phyloP scores from a whole-genome alignment of 163 green algal species.

The Volvox carteri region DNA sequence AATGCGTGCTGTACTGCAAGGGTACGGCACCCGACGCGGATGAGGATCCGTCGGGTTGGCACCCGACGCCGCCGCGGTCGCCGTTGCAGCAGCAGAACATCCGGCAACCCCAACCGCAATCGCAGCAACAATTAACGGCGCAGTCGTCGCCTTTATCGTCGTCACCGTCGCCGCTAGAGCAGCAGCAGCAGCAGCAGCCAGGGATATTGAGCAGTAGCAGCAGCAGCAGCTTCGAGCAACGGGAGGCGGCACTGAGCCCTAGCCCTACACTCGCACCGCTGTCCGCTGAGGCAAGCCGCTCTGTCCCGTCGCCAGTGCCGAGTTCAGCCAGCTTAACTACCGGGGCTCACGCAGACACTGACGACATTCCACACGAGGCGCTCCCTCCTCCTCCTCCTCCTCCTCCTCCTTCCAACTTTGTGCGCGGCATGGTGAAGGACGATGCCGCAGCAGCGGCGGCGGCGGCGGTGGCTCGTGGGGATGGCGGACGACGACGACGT shows the following conservation, averaged over 20 bases:
- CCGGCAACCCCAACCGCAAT: background rate
- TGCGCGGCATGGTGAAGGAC: background rate
- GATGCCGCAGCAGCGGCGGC: background rate
- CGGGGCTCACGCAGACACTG: no score
- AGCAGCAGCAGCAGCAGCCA: background rate
- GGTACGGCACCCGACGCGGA: background rate
- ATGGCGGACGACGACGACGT: background rate
- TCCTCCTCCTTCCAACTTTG: no score
- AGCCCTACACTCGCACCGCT: background rate
- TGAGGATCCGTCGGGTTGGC: constrained; percentile 7
- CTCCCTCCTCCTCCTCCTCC: no score
- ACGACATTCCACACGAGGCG: no score
- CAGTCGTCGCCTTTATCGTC: background rate
- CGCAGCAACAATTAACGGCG: background rate
- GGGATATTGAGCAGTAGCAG: background rate
- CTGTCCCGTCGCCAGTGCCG: background rate
- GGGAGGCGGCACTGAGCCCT: background rate
- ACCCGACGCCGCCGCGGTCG: background rate
- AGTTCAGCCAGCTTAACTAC: background rate
- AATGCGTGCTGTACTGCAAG: constrained; percentile 38
- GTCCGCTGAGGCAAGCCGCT: background rate
- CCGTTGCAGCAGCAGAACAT: background rate
- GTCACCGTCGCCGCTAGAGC: background rate
- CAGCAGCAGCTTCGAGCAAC: background rate
- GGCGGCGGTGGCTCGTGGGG: background rate